A percentile compares a stretch with the other conserved stretches of the same genome.
Conservation (phyloP, 768 basidiomycete genomes). For the Phylloporus sp. region DNA sequence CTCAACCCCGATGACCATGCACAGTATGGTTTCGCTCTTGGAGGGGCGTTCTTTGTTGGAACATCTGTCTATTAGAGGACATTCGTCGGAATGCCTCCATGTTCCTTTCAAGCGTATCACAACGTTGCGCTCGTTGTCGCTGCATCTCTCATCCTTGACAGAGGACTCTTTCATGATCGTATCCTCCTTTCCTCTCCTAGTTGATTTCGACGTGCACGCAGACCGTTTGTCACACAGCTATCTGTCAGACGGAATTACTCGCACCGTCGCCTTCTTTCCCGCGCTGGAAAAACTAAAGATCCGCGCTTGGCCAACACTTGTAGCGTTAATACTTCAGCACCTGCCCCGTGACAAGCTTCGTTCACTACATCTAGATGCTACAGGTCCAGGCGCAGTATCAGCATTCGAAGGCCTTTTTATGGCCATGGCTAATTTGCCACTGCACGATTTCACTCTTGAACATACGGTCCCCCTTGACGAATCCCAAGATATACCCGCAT, state of each 20-base stretch:
- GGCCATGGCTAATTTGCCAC: slow-evolving; percentile 28
- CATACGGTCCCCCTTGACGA: slow-evolving; percentile 28
- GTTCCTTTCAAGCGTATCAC: slow-evolving; percentile 30
- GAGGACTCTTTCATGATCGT: slow-evolving; percentile 35
- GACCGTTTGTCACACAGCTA: slow-evolving; percentile 31
- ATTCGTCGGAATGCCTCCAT: slow-evolving; percentile 27
- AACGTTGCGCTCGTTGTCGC: slow-evolving; percentile 33
- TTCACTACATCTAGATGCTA: slow-evolving; percentile 38
- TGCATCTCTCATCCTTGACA: slow-evolving; percentile 39
- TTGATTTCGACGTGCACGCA: slow-evolving; percentile 42
- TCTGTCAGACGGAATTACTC: slow-evolving; percentile 5
- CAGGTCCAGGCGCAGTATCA: slow-evolving; percentile 21
- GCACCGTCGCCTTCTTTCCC: slow-evolving; percentile 26
- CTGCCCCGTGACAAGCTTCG: slow-evolving; percentile 32
- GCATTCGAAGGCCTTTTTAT: slow-evolving; percentile 36
- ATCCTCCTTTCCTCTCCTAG: slow-evolving; percentile 34
- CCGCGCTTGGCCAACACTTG: slow-evolving; percentile 33
- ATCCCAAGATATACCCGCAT: slow-evolving; percentile 29
- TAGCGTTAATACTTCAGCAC: slow-evolving; percentile 32
- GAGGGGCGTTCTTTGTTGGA: slow-evolving; percentile 28
- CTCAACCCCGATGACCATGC: slow-evolving; percentile 22
- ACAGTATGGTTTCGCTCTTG: slow-evolving; percentile 21
- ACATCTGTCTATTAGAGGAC: slow-evolving; percentile 38
- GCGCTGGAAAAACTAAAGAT: slow-evolving; percentile 38
- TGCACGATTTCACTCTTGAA: slow-evolving; percentile 39